Conservation (phyloP, 106 monocot species). For the Narthecium ossifragum region DNA sequence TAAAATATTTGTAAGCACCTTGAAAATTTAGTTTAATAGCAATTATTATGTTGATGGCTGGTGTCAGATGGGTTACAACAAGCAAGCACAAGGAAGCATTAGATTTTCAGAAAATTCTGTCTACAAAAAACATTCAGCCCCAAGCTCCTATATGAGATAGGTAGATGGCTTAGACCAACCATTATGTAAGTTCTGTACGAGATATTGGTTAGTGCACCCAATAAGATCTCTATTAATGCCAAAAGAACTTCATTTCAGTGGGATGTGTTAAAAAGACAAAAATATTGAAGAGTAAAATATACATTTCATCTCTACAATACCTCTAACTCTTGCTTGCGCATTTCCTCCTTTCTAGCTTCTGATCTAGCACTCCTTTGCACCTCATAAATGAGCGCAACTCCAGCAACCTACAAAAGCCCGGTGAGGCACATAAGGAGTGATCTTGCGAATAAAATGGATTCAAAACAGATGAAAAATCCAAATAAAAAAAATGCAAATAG, state of each 20-base stretch:
- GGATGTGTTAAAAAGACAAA: background rate
- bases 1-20: no score
- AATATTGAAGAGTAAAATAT: background rate
- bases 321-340: constrained; percentile 62
- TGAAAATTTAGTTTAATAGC: no score
- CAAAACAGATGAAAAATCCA: no score
- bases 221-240: background rate
- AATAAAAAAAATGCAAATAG: no score
- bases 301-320: constrained; percentile 25
- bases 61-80: no score
- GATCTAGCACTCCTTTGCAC: constrained; percentile 95
- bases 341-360: constrained; percentile 86
- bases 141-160: no score
- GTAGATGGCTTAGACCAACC: no score
- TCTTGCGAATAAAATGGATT: no score
- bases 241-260: background rate
- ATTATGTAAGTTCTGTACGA: background rate
- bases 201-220: background rate
- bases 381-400: constrained; percentile 66
- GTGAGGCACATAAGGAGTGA: constrained; percentile 7
- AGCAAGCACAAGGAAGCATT: no score
- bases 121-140: no score
- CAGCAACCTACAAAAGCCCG: constrained; percentile 71
- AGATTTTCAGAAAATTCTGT: no score
- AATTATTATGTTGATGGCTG: no score